Evolutionary conservation across 768 basidiomycete species (phyloP).

Genomic region (Auriculariales sp.): DNA sequence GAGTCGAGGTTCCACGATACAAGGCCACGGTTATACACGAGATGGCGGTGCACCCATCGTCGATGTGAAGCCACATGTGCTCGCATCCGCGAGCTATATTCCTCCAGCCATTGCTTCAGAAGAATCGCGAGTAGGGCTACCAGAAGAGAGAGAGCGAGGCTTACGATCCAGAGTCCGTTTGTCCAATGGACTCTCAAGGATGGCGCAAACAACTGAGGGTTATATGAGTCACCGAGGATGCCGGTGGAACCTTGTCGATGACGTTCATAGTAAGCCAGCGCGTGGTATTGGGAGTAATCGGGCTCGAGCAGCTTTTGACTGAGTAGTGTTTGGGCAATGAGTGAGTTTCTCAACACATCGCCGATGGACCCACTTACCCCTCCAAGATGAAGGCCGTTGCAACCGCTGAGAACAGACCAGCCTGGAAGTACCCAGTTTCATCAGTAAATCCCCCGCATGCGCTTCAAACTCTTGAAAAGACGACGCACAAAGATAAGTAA

Average conservation of each 20-base stretch:
- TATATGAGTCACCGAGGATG: background rate
- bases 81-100: background rate
- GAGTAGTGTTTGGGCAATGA: too few relatives aligned
- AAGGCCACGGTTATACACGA: background rate
- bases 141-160: background rate
- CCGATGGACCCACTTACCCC: too few relatives aligned
- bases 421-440: too few relatives aligned
- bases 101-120: background rate
- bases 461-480: background rate
- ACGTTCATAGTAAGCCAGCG: background rate
- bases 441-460: too few relatives aligned
- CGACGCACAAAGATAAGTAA: background rate
- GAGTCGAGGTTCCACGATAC: background rate
- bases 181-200: background rate
- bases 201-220: background rate
- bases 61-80: background rate
- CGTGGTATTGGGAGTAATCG: background rate
- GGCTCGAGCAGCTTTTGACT: background rate
- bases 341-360: too few relatives aligned
- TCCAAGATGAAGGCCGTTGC: background rate
- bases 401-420: background rate
- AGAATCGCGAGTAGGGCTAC: background rate
- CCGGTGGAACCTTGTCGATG: background rate
- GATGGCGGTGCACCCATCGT: background rate
- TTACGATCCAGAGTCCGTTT: background rate